Base-by-base conservation (phyloP, 2,329 filamentous ascomycete species). In the Colletotrichum sidae region DNA sequence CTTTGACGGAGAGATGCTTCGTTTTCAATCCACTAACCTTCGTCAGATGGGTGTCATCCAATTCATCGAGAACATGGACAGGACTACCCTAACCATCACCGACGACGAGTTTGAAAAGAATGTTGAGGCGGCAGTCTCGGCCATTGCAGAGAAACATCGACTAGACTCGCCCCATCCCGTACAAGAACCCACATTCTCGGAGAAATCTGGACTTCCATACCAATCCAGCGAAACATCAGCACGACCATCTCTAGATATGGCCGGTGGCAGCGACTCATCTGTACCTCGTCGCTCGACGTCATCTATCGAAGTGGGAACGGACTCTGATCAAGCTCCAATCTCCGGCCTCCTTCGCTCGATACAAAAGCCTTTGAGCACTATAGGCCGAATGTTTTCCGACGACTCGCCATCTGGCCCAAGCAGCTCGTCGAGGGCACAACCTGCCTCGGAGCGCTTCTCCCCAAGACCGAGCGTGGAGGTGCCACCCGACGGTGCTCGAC, bases 31-130 rank as follows among this genome's bases (percentile, higher is more conserved):
- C n/a, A 13, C 67, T 68, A 10, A 69, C 42, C 1, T 4, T 9
- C 11, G 39, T 77, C 70, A 66, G 86, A 92, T 95, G 90, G 96
- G 96, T 57, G 96, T 94, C 44, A 91, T 99, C 54, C 94, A 97
- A 72, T 99, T 99, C 76, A 92, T 99, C 71, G 96, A 99, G 80
- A 96, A 93, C 66, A 90, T 99, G 78, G 96, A 99, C 77, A 90
- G 94, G 49, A 98, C 96, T 2, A 95, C 91, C 34, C 81, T 99
- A 8, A 98, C 96, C 1, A 96, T 99, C 55, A 91, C 91, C 2
- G 94, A 99, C 73, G 93, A 96, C 61, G 96, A 98, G 42, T 99
- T 99, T 73, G 96, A 99, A 76, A 88, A 87, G 74, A 94, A 97
- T 70, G 96, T 99, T n/a, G 96, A 99, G 80, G 92, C 92, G 4